Evolutionary conservation across 2,329 filamentous ascomycete genomes (phyloP).

Genomic region (Penicillium sclerotiorum): DNA sequence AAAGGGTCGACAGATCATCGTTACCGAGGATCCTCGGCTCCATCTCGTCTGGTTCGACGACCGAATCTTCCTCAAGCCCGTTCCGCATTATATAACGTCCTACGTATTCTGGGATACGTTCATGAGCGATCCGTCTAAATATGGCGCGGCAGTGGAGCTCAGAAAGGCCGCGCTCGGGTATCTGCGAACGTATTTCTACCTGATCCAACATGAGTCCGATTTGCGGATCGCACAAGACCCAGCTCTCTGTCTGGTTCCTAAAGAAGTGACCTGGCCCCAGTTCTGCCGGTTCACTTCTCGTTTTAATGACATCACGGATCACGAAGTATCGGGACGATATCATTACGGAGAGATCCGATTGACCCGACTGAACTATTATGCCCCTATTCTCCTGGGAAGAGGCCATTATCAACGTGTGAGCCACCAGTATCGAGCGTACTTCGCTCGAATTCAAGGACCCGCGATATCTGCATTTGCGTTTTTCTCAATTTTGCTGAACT

Average conservation of each 20-base stretch:
- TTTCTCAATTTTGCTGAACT: constrained; percentile 11
- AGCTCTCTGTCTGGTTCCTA: constrained; percentile 25
- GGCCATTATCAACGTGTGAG: constrained; percentile 9
- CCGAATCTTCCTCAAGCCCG: constrained; percentile 33
- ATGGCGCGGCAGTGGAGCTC: neutral
- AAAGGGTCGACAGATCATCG: constrained; percentile 21
- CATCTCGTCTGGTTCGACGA: constrained; percentile 33
- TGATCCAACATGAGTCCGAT: constrained; percentile 21
- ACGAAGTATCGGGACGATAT: constrained; percentile 32
- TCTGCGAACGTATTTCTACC: constrained; percentile 18
- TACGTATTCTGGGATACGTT: constrained; percentile 12
- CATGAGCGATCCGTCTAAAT: constrained; percentile 2
- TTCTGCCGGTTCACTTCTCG: constrained; percentile 16
- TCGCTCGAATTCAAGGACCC: constrained; percentile 13
- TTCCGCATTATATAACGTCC: constrained; percentile 30
- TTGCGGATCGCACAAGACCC: constrained; percentile 29
- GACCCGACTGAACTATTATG: constrained; percentile 34
- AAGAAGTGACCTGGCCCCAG: constrained; percentile 21
- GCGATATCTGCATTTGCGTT: constrained; percentile 12
- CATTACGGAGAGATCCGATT: constrained; percentile 34
- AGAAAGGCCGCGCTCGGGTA: constrained; percentile 14
- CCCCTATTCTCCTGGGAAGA: constrained; percentile 12
- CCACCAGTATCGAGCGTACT: constrained; percentile 13
- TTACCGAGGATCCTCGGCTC: constrained; percentile 30
- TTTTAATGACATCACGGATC: constrained; percentile 19